Evolutionary conservation across 169 alveolate species (phyloP).

Genomic region (Cryptosporidium canis): DNA sequence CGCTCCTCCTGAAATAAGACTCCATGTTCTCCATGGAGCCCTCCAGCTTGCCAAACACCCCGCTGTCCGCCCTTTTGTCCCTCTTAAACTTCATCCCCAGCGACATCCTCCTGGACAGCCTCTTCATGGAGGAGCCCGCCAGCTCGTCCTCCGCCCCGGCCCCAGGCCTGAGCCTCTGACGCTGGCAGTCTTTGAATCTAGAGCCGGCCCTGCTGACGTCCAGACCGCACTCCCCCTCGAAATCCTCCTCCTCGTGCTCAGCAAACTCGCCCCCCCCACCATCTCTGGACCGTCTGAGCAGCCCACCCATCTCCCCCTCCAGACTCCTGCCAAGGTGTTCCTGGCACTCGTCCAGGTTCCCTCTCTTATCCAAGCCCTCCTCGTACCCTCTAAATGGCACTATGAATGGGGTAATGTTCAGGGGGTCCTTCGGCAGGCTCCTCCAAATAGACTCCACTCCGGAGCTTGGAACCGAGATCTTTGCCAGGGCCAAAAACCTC

Average conservation of each 20-base stretch:
- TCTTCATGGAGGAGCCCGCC: background rate
- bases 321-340: background rate
- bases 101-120: background rate
- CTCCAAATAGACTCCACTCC: slow-evolving; percentile 39
- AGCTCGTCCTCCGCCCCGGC: background rate
- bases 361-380: background rate
- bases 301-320: background rate
- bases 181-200: no score
- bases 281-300: background rate
- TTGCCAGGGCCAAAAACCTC: slow-evolving; percentile 47
- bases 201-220: no score
- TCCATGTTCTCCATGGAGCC: slow-evolving; percentile 1
- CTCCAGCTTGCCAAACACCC: background rate
- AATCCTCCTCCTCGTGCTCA: background rate
- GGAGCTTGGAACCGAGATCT: slow-evolving; percentile 18
- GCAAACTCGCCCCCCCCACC: background rate
- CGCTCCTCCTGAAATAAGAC: background rate
- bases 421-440: slow-evolving; percentile 42
- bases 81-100: slow-evolving; percentile 2
- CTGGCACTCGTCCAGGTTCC: background rate
- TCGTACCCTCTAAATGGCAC: background rate
- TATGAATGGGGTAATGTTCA: slow-evolving; percentile 15
- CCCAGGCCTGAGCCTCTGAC: background rate
- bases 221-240: background rate
- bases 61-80: background rate